A percentile compares a stretch with the other conserved stretches of the same genome.
Evolutionary conservation across 441 rosid genomes (phyloP).

Genomic region (Sinapis alba): DNA sequence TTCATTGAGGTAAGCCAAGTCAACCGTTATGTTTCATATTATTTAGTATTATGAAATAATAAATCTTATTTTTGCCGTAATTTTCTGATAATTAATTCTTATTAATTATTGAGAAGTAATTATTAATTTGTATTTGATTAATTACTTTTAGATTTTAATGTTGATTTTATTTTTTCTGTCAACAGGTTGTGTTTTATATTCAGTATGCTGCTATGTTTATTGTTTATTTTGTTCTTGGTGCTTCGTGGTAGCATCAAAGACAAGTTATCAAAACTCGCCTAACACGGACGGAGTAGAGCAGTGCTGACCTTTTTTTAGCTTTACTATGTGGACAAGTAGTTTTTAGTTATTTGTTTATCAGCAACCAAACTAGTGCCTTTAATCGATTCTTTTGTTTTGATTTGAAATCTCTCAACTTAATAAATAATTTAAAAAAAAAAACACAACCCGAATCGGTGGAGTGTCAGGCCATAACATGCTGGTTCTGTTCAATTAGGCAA

Average conservation of each 20-base stretch:
- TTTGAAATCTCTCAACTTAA: background rate
- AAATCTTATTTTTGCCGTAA: background rate
- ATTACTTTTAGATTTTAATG: background rate
- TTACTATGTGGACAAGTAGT: background rate
- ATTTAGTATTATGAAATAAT: too few relatives aligned
- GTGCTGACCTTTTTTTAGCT: background rate
- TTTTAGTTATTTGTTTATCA: background rate
- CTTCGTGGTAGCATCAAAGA: conserved; percentile 23
- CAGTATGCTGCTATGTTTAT: background rate
- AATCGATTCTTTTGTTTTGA: background rate
- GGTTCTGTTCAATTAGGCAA: too few relatives aligned
- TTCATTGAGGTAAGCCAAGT: conserved; percentile 35
- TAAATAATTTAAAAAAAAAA: too few relatives aligned
- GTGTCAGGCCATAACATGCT: too few relatives aligned
- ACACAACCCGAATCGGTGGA: too few relatives aligned
- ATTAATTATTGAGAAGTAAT: background rate
- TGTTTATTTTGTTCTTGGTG: background rate
- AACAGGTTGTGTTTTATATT: background rate
- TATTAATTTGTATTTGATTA: background rate
- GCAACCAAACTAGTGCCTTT: background rate
- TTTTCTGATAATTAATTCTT: background rate
- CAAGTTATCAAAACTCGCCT: background rate
- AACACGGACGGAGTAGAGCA: background rate
- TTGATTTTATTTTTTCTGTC: background rate
- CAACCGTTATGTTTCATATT: conserved; percentile 4